Evolutionary conservation across 108 stramenopile genomes (phyloP).

Genomic region (Nitzschia sp.): DNA sequence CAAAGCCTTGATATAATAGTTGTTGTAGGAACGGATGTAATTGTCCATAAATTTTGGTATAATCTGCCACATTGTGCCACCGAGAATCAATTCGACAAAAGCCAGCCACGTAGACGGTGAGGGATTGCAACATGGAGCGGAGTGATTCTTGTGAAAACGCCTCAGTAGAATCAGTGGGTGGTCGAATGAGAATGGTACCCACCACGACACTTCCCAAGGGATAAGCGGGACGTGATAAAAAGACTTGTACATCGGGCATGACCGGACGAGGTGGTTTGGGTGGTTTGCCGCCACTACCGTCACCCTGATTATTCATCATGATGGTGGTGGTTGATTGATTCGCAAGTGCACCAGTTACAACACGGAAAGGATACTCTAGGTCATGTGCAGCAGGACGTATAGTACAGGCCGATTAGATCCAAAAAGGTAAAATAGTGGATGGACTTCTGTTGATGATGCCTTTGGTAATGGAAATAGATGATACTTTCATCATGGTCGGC

Average conservation of each 20-base stretch:
- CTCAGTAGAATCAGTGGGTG: neutral
- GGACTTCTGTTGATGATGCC: no score
- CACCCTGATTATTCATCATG: neutral
- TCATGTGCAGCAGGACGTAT: no score
- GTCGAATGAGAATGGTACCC: conserved; percentile 45
- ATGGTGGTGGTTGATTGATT: neutral
- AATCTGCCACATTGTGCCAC: conserved; percentile 49
- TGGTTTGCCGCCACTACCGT: neutral
- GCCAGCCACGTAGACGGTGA: conserved; percentile 37
- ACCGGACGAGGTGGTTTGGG: neutral
- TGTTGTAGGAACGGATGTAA: conserved; percentile 30
- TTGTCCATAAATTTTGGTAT: conserved; percentile 36
- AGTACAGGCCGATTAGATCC: no score
- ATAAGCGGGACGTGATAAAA: conserved; percentile 46
- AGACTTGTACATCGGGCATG: conserved; percentile 40
- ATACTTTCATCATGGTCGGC: no score
- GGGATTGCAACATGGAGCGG: conserved; percentile 22
- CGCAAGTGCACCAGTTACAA: neutral
- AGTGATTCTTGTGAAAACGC: conserved; percentile 5
- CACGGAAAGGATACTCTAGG: no score
- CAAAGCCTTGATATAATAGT: conserved; percentile 18
- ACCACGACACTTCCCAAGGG: conserved; percentile 45
- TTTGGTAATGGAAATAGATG: no score
- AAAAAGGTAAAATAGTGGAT: no score
- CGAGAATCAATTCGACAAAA: conserved; percentile 53